These are phyloP conservation scores for Naganishia sp. DNA, from an alignment of 1,284 basidiomycete species.

Conservation along the genomic window DNA sequence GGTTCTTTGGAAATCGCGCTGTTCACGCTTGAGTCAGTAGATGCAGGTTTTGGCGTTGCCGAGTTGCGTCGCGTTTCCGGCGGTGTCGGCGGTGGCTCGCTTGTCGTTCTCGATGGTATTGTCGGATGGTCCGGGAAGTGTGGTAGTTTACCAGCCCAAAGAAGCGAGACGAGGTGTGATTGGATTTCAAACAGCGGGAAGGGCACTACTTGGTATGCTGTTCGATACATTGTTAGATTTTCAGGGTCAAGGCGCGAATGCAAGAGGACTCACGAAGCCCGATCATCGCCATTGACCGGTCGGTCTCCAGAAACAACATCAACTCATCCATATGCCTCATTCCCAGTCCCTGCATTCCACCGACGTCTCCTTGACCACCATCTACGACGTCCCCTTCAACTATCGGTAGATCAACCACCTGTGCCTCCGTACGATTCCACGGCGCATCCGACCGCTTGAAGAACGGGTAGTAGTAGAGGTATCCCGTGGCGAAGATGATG, in stretches of 20 bases:
- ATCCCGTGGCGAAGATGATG: constrained; percentile 57
- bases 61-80: constrained; percentile 16
- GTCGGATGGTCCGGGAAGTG: constrained; percentile 38
- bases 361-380: constrained; percentile 34
- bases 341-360: constrained; percentile 47
- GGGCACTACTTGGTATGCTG: constrained; percentile 53
- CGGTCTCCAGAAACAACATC: constrained; percentile 50
- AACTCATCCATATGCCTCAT: constrained; percentile 46
- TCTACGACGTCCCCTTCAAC: constrained; percentile 21
- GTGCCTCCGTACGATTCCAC: constrained; percentile 38
- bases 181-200: constrained; percentile 56
- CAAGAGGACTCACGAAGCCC: constrained; percentile 42
- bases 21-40: too few relatives aligned
- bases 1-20: constrained; percentile 1
- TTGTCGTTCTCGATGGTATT: constrained; percentile 38
- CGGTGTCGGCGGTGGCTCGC: constrained; percentile 11
- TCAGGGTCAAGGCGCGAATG: background rate
- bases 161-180: constrained; percentile 46
- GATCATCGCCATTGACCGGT: constrained; percentile 51
- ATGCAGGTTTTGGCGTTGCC: background rate
- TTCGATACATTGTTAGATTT: background rate
- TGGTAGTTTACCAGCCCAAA: constrained; percentile 45
- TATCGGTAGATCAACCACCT: constrained; percentile 36
- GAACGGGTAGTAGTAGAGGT: constrained; percentile 55
- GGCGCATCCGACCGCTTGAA: constrained; percentile 45